Base-by-base conservation (phyloP, 2,329 filamentous ascomycete species). In the Monosporascus sp. region DNA sequence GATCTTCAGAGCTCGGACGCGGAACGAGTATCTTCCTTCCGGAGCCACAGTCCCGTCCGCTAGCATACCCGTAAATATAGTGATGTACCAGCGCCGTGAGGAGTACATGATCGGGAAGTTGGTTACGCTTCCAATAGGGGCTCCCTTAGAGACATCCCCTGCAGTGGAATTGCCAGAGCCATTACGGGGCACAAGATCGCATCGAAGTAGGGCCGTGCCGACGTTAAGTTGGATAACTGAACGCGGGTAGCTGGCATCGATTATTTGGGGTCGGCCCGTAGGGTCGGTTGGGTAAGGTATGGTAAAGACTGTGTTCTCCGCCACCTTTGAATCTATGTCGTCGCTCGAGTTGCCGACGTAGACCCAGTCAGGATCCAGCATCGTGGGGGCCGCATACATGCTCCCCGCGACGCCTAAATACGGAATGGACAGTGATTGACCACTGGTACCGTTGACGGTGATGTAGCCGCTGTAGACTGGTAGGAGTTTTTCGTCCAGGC, bases 401-500 rank as follows among this genome's bases (percentile, higher is more conserved):
- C 58, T 60, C 6, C 68, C 67, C 5, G 58, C 64, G 7, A 72
- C 59, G 15, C 73, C 73, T 24, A 72, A 64, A 59, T 76, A 76
- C 2, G 74, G 73, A 11, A 76, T 56, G 5, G 64, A 62, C 18
- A 74, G 64, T 17, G 61, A 58, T 9, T 70, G 67, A 22, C 65
- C 67, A 37, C 71, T 71, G 37, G 67, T 70, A 48, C 67, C 67
- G 40, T 70, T 71, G 50, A 77, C 60, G 14, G 70, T 64, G 47
- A 77, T 64, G 63, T 69, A 76, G 22, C 75, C 75, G 18, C 70
- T 70, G 62, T 76, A 77, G 7, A 77, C 65, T 5, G 73, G 73
- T 22, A 76, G 57, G 5, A 64, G 65, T 1, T 55, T 58, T 7
- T 56, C 55, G 40, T 70, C 60, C 8, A 72, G 56, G 15, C 62